A percentile compares a stretch with the other conserved stretches of the same genome.
Conservation (phyloP, 768 basidiomycete species). For the Termitomyces sp. region DNA sequence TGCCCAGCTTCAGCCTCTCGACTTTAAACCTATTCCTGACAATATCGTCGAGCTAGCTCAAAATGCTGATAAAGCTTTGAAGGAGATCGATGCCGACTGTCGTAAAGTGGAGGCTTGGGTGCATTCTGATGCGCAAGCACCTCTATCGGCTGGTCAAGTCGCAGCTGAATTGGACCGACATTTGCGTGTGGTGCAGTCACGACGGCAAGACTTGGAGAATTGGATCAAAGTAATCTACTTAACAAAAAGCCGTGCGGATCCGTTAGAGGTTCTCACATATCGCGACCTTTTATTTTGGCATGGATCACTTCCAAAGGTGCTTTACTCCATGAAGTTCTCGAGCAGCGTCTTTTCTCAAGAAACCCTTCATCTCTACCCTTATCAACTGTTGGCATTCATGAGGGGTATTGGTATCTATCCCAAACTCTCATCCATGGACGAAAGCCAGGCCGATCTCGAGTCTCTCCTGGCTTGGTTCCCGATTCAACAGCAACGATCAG, state of each 20-base stretch:
- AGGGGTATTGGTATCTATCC: not conserved
- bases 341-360: not conserved
- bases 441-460: not conserved
- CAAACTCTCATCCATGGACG: not conserved
- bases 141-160: not conserved
- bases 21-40: not conserved
- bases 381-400: not conserved
- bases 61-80: not conserved
- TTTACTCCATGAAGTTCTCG: not conserved
- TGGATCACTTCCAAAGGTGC: not conserved
- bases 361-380: not conserved
- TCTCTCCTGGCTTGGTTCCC: not conserved
- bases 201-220: not conserved
- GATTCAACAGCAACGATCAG: not conserved
- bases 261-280: not conserved
- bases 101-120: not conserved
- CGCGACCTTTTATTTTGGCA: not conserved
- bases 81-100: not conserved
- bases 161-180: not conserved
- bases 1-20: not conserved
- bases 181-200: not conserved
- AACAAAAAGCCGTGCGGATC: not conserved
- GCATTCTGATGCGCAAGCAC: not conserved
- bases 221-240: not conserved
- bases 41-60: not conserved